Percentiles rank a stretch among this genome's conserved stretches.
These are phyloP conservation scores for Verticillium alfalfae DNA, from an alignment of 2,329 filamentous ascomycete species.

Conservation along the genomic window DNA sequence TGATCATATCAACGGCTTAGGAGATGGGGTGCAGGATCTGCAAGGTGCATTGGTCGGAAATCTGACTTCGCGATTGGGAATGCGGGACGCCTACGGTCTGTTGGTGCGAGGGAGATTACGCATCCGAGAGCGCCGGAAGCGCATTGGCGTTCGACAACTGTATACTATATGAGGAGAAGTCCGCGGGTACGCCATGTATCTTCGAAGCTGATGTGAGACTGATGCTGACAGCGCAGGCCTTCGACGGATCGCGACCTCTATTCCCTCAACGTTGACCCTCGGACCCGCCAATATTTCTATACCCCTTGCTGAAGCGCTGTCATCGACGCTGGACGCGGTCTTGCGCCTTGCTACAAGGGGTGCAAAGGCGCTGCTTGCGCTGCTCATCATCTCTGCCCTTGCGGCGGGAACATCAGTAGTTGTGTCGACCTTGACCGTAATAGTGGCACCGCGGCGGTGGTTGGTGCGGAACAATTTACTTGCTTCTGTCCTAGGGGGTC, in stretches of 20 bases:
- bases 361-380: conserved; percentile 10
- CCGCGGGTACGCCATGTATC: background rate
- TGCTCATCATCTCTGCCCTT: conserved; percentile 12
- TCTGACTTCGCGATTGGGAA: conserved; percentile 11
- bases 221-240: conserved; percentile 7
- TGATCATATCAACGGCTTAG: conserved; percentile 10
- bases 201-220: background rate
- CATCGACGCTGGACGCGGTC: conserved; percentile 7
- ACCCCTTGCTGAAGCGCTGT: conserved; percentile 12
- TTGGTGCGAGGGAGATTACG: conserved; percentile 14
- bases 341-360: conserved; percentile 9
- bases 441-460: conserved; percentile 7
- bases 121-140: conserved; percentile 6
- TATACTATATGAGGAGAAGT: conserved; percentile 7
- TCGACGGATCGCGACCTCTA: conserved; percentile 13
- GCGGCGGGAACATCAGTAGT: conserved; percentile 10
- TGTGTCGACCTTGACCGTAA: conserved; percentile 10
- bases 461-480: conserved; percentile 7
- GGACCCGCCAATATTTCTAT: conserved; percentile 15
- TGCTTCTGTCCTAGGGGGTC: conserved; percentile 6
- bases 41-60: conserved; percentile 15
- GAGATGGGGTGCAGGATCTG: conserved; percentile 12
- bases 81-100: conserved; percentile 15
- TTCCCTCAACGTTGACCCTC: conserved; percentile 14
- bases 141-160: conserved; percentile 7